phyloP scores from a whole-genome alignment of 371 early-diverging fungal species.

The Circinella minor region DNA sequence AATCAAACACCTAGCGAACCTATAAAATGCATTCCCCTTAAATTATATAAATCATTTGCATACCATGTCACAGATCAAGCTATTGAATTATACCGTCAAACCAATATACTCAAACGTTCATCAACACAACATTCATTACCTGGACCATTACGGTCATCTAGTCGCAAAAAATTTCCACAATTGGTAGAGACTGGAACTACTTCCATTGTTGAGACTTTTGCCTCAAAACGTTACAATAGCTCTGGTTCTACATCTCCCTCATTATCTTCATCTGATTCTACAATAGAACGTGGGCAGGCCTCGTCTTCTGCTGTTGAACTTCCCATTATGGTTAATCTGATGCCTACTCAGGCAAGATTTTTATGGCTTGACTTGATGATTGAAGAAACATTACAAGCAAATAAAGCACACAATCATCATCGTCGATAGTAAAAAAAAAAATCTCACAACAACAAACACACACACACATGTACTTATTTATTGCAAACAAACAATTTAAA shows the following conservation, averaged over 20 bases:
- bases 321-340: constrained; percentile 21
- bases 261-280: not conserved
- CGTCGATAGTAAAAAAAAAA: not conserved
- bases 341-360: constrained; percentile 36
- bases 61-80: constrained; percentile 29
- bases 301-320: constrained; percentile 18
- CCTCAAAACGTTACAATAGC: not conserved
- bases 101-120: constrained; percentile 1
- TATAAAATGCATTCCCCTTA: constrained; percentile 38
- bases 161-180: constrained; percentile 1
- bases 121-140: not conserved
- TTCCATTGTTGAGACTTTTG: not conserved
- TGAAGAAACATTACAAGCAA: constrained; percentile 22
- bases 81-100: constrained; percentile 22
- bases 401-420: not conserved
- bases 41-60: constrained; percentile 30
- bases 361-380: constrained; percentile 40
- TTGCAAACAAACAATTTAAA: not conserved
- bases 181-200: not conserved
- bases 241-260: not conserved
- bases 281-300: not conserved
- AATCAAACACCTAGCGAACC: constrained; percentile 35
- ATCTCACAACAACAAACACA: too few relatives aligned
- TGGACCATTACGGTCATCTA: not conserved
- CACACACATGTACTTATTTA: not conserved